Evolutionary conservation across 768 basidiomycete genomes (phyloP), one percentile per base, ranked within the genome.

Genomic region (Naganishia kalamii): DNA sequence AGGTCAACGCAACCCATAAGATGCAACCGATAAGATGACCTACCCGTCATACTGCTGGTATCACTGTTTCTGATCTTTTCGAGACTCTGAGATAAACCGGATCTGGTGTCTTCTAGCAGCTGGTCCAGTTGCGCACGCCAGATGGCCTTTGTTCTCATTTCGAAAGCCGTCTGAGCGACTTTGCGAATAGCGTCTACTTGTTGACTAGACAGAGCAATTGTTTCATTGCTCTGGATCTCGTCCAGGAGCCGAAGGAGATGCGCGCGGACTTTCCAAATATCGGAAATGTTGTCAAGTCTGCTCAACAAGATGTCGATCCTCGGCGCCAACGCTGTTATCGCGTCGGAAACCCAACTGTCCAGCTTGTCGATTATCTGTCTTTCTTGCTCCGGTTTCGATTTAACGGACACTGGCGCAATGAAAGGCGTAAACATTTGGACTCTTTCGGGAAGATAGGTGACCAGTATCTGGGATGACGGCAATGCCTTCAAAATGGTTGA

Each of bases 391-490:
- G 19, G 35, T 25, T 17, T 80, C 19, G 85, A 81, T 3, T 85
- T 84, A 0, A 84, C 75, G 0, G 88, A 44, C 21, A n/a, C 85
- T 10, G 81, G 79, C 6, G 86, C 87, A 66, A 94, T 84, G 75
- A 89, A 93, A 10, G 92, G 92, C 70, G 86, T 89, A 77, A 92
- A 96, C 4, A 84, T 82, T 69, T 83, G 83, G 66, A 97, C 83
- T 65, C 81, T 83, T 0, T 81, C 72, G 0, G 92, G 90, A 0
- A 97, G 83, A 61, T 90, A 82, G 17, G 86, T 83, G 67, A 79
- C 65, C 0, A 92, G 85, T 68, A 92, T 88, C 27, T 88, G 85
- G 0, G 90, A 88, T 0, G 92, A 92, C 0, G 91, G 91, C 25
- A 94, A 82, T 10, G 82, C 82, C 27, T 82, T 80, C 21, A 97